A percentile compares a stretch with the other conserved stretches of the same genome.
These are phyloP conservation scores for Edaphochlamys debaryana DNA, from an alignment of 139 green algal genomes.

Conservation along the genomic window DNA sequence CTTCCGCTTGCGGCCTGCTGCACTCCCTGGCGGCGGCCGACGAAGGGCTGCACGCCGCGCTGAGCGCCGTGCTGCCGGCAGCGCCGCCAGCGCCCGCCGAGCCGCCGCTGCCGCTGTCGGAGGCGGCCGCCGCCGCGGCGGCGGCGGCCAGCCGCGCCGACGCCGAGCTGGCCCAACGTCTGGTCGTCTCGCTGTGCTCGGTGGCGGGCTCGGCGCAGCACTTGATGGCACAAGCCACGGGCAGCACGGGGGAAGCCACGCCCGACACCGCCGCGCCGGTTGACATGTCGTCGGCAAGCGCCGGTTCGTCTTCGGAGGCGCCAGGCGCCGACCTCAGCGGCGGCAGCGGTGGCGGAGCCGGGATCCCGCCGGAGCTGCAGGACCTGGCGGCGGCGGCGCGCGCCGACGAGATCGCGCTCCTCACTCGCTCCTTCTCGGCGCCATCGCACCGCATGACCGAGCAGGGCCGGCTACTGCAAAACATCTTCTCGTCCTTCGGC, in stretches of 20 bases:
- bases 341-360: neutral
- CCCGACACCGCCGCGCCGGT: no score
- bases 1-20: constrained; percentile 24
- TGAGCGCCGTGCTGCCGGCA: neutral
- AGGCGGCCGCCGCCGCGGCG: neutral
- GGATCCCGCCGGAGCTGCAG: neutral
- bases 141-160: neutral
- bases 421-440: neutral
- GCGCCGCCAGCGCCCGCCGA: neutral
- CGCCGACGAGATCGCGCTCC: neutral
- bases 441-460: neutral
- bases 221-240: neutral
- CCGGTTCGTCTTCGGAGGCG: neutral
- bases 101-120: neutral
- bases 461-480: neutral
- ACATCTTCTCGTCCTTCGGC: neutral
- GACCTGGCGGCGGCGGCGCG: neutral
- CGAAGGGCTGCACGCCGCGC: neutral
- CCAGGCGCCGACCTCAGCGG: neutral
- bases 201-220: neutral
- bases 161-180: neutral
- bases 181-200: neutral
- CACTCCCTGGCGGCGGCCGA: constrained; percentile 26
- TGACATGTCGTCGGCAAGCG: neutral
- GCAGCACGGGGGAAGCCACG: neutral